These are phyloP conservation scores for Trametopsis cervina DNA, from an alignment of 768 basidiomycete species.

Conservation along the genomic window DNA sequence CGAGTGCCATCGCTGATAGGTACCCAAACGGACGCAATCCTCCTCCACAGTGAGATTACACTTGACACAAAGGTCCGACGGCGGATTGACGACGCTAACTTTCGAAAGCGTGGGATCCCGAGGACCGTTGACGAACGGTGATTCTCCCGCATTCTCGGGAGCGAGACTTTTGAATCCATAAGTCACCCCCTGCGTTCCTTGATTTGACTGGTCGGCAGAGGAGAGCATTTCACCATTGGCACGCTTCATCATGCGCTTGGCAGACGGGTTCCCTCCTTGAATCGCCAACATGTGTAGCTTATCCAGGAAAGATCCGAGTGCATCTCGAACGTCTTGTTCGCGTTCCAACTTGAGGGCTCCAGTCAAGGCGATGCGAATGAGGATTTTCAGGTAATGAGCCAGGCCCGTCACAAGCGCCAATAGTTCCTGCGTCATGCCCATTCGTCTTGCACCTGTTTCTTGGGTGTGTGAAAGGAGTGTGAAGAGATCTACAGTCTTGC, in stretches of 20 bases:
- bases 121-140: conserved; percentile 53
- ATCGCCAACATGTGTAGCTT: conserved; percentile 89
- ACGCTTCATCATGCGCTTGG: conserved; percentile 69
- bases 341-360: conserved; percentile 93
- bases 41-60: conserved; percentile 93
- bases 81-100: conserved; percentile 59
- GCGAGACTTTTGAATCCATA: conserved; percentile 92
- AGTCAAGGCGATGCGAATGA: conserved; percentile 95
- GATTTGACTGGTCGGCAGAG: conserved; percentile 37
- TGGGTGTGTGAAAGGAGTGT: conserved; percentile 93
- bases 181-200: conserved; percentile 79
- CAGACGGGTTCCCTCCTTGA: conserved; percentile 75
- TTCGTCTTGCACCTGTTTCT: conserved; percentile 81
- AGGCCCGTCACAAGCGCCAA: conserved; percentile 97
- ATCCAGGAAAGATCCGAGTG: conserved; percentile 86
- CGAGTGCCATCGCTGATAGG: conserved; percentile 97
- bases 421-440: conserved; percentile 96
- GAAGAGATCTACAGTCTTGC: conserved; percentile 98
- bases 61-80: conserved; percentile 86
- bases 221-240: conserved; percentile 54
- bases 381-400: conserved; percentile 98
- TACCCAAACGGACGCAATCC: conserved; percentile 90
- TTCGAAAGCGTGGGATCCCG: conserved; percentile 41
- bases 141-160: conserved; percentile 86
- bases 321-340: conserved; percentile 75